Base-by-base conservation (phyloP, 768 basidiomycete species). In the Auricularia sp. region DNA sequence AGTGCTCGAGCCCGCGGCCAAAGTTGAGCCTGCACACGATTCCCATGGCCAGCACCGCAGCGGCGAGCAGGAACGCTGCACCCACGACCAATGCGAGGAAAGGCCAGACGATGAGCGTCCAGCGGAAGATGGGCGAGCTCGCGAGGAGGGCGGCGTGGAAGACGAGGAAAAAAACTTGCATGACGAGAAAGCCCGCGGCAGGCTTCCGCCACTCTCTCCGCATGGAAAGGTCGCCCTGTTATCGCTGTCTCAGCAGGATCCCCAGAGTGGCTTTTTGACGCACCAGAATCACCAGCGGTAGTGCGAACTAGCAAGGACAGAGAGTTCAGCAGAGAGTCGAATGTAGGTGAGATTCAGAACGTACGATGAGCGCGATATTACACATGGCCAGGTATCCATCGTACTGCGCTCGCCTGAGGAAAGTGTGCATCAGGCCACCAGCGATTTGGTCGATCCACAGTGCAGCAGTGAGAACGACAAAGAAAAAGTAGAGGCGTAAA, bases 1-100 rank as follows among this genome's bases (percentile, higher is more conserved):
- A 85, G 35, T 84, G 80, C 3, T 77, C 77, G 8, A 85, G 75
- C 1, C 83, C 84, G 68, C 78, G 81, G 13, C 81, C 83, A 69
- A 84, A 86, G 67, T 84, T 79, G 34, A 79, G 65, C 61, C 82
- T 75, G 71, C 83, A 85, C n/a, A 80, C 59, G 56, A 83, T 58
- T 3, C 78, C 82, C 11, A 84, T 67, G 36, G 74, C 65, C 18
- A 76, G 73, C 3, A 81, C 80, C 7, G 73, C 67, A 6, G 82
- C 69, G 18, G 47, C 47, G 47, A 51, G 47, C 5, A 51, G 47
- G 47, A 51, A 51, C 10, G 47, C 11, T 18, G 47, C 47, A 6
- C 47, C 47, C 5, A 51, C 8, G 47, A 14, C 18, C 14, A 51
- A 6, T 16, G 47, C 47, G 7, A 51, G 18, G 47, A 51, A 51